These are phyloP conservation scores for Lecanicillium sp. DNA, from an alignment of 2,329 filamentous ascomycete species.

Conservation along the genomic window DNA sequence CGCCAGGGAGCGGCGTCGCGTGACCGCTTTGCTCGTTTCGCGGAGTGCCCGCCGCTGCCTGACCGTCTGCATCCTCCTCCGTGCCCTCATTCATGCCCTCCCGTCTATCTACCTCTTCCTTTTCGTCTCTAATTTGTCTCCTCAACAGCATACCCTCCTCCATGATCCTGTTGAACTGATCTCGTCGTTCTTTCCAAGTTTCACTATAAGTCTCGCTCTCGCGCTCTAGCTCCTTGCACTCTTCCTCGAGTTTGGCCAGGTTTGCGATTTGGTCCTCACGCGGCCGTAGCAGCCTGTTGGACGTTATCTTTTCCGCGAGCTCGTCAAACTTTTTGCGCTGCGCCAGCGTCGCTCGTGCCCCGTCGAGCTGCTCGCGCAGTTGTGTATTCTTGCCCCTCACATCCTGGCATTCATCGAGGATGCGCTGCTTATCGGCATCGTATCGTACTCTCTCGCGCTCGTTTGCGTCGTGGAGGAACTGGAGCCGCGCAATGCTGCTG, in stretches of 20 bases:
- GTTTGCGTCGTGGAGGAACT: slow-evolving; percentile 80
- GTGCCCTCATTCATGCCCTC: slow-evolving; percentile 71
- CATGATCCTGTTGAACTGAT: slow-evolving; percentile 83
- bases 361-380: slow-evolving; percentile 67
- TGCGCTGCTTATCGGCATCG: slow-evolving; percentile 69
- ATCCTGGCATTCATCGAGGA: slow-evolving; percentile 67
- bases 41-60: slow-evolving; percentile 41
- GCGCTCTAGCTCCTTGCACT: slow-evolving; percentile 79
- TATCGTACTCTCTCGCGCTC: slow-evolving; percentile 77
- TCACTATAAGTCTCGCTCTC: slow-evolving; percentile 75
- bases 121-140: slow-evolving; percentile 84
- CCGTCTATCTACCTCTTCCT: slow-evolving; percentile 83
- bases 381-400: slow-evolving; percentile 69
- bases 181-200: slow-evolving; percentile 77
- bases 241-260: slow-evolving; percentile 74
- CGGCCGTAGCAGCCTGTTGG: slow-evolving; percentile 69
- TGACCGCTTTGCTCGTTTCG: slow-evolving; percentile 42
- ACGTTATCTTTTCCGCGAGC: slow-evolving; percentile 78
- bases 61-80: slow-evolving; percentile 48
- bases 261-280: slow-evolving; percentile 76
- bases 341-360: slow-evolving; percentile 65
- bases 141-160: slow-evolving; percentile 84
- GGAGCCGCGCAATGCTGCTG: slow-evolving; percentile 76
- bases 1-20: slow-evolving; percentile 42
- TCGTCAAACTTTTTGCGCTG: slow-evolving; percentile 83